phyloP scores from a whole-genome alignment of 1,284 basidiomycete species.

The Austroboletus novae-zelandiae region DNA sequence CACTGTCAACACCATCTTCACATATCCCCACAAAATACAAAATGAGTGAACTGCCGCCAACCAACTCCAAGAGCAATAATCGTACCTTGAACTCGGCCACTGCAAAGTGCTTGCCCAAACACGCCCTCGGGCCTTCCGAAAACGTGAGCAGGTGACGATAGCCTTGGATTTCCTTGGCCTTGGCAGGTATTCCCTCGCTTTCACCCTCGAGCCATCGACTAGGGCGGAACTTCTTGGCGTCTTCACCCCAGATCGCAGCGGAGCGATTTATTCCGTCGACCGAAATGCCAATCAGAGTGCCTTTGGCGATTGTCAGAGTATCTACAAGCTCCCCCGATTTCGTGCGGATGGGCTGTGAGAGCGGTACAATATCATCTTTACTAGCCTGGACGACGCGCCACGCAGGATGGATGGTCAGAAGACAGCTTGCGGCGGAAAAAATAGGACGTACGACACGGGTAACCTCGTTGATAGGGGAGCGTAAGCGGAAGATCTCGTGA shows the following conservation, averaged over 20 bases:
- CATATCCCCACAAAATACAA: no score
- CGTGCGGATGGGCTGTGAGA: constrained; percentile 36
- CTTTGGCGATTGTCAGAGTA: constrained; percentile 43
- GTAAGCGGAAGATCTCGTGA: background rate
- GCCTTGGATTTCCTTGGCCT: constrained; percentile 40
- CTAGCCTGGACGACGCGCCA: constrained; percentile 28
- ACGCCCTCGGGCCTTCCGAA: constrained; percentile 39
- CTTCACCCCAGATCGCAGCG: constrained; percentile 43
- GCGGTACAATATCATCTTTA: constrained; percentile 49
- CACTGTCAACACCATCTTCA: constrained; percentile 9
- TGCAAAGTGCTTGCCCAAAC: constrained; percentile 42
- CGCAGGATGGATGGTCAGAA: background rate
- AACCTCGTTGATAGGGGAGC: background rate
- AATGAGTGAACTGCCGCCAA: background rate
- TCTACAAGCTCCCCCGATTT: constrained; percentile 36
- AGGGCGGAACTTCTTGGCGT: constrained; percentile 37
- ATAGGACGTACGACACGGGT: background rate
- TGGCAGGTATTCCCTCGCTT: constrained; percentile 16
- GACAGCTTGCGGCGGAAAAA: constrained; percentile 20
- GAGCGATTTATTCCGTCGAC: constrained; percentile 47
- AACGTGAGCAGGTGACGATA: constrained; percentile 42
- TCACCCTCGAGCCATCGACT: constrained; percentile 34
- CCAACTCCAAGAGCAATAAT: background rate
- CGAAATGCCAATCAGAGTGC: constrained; percentile 40
- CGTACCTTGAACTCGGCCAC: constrained; percentile 48